phyloP scores from a whole-genome alignment of 75 land plant genomes.

The Azolla pinnata region DNA sequence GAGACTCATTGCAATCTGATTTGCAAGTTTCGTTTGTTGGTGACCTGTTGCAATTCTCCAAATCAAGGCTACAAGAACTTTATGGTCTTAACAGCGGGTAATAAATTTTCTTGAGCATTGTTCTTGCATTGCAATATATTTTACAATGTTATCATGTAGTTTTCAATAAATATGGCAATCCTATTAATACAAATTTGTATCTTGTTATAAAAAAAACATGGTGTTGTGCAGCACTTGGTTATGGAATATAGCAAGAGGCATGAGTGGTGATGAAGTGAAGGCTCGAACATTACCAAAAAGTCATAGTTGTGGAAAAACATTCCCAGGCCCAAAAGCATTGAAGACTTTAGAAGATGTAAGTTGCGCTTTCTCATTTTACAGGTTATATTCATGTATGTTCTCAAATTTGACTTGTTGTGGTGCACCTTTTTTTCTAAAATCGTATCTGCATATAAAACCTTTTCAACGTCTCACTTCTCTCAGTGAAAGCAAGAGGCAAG shows the following conservation, averaged over 20 bases:
- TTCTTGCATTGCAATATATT: neutral
- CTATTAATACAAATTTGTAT: too few relatives aligned
- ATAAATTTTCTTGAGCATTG: neutral
- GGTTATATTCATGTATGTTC: neutral
- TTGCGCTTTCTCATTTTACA: neutral
- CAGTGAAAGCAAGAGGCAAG: too few relatives aligned
- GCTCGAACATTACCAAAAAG: conserved; percentile 88
- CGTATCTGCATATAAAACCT: too few relatives aligned
- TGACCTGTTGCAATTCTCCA: conserved; percentile 75
- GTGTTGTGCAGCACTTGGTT: conserved; percentile 63
- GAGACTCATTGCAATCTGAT: conserved; percentile 63
- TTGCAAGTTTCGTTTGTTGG: conserved; percentile 71
- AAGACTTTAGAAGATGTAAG: conserved; percentile 59
- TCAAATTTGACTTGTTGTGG: too few relatives aligned
- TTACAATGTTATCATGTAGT: neutral
- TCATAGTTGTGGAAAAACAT: conserved; percentile 93
- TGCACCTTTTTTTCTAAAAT: too few relatives aligned
- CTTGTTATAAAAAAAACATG: neutral
- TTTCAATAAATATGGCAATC: too few relatives aligned
- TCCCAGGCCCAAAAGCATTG: conserved; percentile 79
- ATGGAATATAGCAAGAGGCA: conserved; percentile 92
- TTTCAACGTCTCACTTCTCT: too few relatives aligned
- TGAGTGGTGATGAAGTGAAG: conserved; percentile 84
- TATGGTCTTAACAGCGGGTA: conserved; percentile 97
- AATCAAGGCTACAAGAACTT: conserved; percentile 58